phyloP scores from a whole-genome alignment of 1,284 basidiomycete species.

The Pseudozyma sp. region DNA sequence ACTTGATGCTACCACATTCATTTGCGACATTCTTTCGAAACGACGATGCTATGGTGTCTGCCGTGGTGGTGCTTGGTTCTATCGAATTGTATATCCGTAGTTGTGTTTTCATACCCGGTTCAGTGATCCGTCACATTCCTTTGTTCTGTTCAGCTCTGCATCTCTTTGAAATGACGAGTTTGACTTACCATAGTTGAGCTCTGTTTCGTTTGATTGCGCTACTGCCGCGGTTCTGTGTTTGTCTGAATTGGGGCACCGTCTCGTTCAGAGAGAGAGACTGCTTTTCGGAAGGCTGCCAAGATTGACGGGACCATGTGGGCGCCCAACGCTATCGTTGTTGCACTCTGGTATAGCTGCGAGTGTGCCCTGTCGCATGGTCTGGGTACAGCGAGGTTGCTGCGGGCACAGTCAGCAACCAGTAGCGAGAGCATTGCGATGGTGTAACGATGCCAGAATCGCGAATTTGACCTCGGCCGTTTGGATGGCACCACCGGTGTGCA shows the following conservation, averaged over 20 bases:
- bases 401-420: too few species aligned
- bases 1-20: neutral
- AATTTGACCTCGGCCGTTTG: too few species aligned
- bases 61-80: neutral
- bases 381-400: neutral
- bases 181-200: too few species aligned
- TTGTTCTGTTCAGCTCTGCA: constrained; percentile 1
- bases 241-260: neutral
- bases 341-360: too few species aligned
- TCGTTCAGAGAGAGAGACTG: too few species aligned
- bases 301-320: too few species aligned
- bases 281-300: too few species aligned
- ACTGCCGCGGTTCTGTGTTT: neutral
- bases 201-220: too few species aligned
- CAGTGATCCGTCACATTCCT: neutral
- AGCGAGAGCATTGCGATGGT: neutral
- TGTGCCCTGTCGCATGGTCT: too few species aligned
- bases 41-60: neutral
- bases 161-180: neutral
- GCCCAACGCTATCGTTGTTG: too few species aligned
- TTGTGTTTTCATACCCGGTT: constrained; percentile 11
- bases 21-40: neutral
- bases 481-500: too few species aligned
- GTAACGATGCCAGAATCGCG: neutral
- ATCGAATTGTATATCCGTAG: constrained; percentile 13